Evolutionary conservation across 305 asterid species (phyloP).

Genomic region (Plantago rigida): DNA sequence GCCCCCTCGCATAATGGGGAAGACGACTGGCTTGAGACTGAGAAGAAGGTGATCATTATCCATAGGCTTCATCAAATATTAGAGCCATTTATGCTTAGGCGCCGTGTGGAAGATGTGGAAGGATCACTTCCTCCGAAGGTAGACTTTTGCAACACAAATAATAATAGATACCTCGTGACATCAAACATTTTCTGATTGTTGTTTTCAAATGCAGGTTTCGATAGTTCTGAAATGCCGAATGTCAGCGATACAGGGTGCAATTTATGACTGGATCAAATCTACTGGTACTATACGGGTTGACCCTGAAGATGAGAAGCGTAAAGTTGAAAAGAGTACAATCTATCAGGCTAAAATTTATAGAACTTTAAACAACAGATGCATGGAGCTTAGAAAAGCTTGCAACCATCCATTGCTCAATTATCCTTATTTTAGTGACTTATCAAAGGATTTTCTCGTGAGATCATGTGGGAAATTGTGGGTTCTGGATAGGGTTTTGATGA

Average conservation of each 20-base stretch:
- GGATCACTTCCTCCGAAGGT: slow-evolving; percentile 99
- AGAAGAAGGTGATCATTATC: slow-evolving; percentile 94
- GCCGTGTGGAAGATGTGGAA: slow-evolving; percentile 99
- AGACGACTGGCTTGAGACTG: slow-evolving; percentile 99
- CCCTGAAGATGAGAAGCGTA: slow-evolving; percentile 87
- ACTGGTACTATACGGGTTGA: slow-evolving; percentile 94
- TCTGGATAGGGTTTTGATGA: slow-evolving; percentile 78
- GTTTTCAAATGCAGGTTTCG: slow-evolving; percentile 65
- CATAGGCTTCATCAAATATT: slow-evolving; percentile 97
- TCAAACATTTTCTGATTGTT: slow-evolving; percentile 28
- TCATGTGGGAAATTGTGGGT: slow-evolving; percentile 96
- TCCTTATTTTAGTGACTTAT: slow-evolving; percentile 76
- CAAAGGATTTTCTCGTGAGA: slow-evolving; percentile 91
- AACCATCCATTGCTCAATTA: slow-evolving; percentile 94
- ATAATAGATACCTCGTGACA: slow-evolving; percentile 17
- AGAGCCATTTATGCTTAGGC: slow-evolving; percentile 99
- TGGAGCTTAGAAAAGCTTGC: slow-evolving; percentile 97
- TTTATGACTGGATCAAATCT: slow-evolving; percentile 96
- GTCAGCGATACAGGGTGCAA: slow-evolving; percentile 92
- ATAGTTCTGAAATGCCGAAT: slow-evolving; percentile 84
- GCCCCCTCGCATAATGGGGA: slow-evolving; percentile 69
- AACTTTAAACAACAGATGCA: slow-evolving; percentile 81
- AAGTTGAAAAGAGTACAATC: slow-evolving; percentile 57
- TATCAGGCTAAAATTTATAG: slow-evolving; percentile 79
- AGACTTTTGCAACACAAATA: slow-evolving; percentile 15